These are phyloP conservation scores for Puccinia hordei DNA, from an alignment of 1,284 basidiomycete genomes.

Conservation along the genomic window DNA sequence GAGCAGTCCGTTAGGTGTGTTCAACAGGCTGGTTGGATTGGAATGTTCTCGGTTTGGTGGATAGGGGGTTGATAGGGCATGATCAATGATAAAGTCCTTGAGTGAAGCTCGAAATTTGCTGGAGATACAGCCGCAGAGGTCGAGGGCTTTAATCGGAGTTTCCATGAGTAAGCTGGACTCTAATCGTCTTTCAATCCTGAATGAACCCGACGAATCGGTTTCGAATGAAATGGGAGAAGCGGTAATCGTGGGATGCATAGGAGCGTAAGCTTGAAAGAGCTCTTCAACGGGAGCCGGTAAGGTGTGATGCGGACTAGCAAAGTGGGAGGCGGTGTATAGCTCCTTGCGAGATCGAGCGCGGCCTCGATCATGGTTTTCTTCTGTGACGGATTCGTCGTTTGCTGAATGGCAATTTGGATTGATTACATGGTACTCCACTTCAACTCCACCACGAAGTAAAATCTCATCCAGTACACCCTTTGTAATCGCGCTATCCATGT, in stretches of 20 bases:
- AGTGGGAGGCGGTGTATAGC: constrained; percentile 16
- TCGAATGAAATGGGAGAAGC: constrained; percentile 13
- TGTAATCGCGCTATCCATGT: constrained; percentile 47
- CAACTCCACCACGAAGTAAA: constrained; percentile 42
- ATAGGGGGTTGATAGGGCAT: constrained; percentile 12
- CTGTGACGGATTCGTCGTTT: constrained; percentile 14
- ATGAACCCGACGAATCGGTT: not conserved
- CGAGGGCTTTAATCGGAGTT: constrained; percentile 43
- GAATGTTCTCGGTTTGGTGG: not conserved
- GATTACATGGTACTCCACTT: constrained; percentile 21
- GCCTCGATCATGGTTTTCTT: constrained; percentile 29
- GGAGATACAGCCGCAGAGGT: constrained; percentile 46
- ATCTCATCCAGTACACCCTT: constrained; percentile 41
- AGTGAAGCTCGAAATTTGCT: constrained; percentile 25
- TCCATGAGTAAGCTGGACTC: constrained; percentile 40
- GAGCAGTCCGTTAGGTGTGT: constrained; percentile 7
- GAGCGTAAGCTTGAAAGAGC: constrained; percentile 15
- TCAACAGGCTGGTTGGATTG: not conserved
- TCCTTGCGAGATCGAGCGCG: constrained; percentile 22
- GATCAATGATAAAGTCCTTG: constrained; percentile 39
- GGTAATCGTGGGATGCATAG: not conserved
- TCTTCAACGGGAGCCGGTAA: constrained; percentile 34
- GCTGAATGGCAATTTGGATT: constrained; percentile 7
- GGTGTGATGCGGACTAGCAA: constrained; percentile 36
- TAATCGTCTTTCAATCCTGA: constrained; percentile 19